Evolutionary conservation across 192 early-diverging fungal species (phyloP), one percentile per base, ranked within the genome.

Genomic region (Backusella westeae): DNA sequence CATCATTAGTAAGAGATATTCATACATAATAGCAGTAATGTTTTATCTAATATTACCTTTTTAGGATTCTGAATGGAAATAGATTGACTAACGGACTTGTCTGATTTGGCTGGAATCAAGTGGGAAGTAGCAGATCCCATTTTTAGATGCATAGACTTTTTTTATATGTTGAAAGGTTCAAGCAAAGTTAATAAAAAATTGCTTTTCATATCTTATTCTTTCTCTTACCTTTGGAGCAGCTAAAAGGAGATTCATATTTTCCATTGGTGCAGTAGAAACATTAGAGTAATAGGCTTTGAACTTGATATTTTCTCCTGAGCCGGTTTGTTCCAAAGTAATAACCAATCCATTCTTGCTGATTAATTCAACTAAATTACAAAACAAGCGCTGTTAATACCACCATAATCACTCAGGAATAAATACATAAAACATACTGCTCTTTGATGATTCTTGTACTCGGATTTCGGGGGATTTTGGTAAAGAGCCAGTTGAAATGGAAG

Each of bases 261-360:
- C 70, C 65, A 88, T 79, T n/a, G 82, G 68, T 42, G 80, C 84
- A 36, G 75, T 83, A 41, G 84, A 85, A 32, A 59, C 36, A 63
- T 88, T 88, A 23, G 87, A 86, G 34, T 81, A 88, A 12, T 73
- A 79, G 0, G 85, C 87, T 34, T 75, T 73, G 36, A 86, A 38
- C 6, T 78, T 73, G 38, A 68, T 66, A 2, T 36, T 34, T 17
- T 65, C 32, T 3, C 35, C 39, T 6, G 42, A 73, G 4, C 71
- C 53, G 10, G 73, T 69, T 12, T 79, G 76, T 1, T 83, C 73
- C 6, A 85, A 72, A 7, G 73, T 76, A 56, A 88, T 83, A 26
- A 77, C 79, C 1, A 88, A 59, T 65, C 87, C 87, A 66, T 86
- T 86, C 75, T 83, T 88, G 56, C 84, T 71, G 10, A 78, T 15